phyloP scores from a whole-genome alignment of 129 eudicot genomes.

The Glebionis coronaria region DNA sequence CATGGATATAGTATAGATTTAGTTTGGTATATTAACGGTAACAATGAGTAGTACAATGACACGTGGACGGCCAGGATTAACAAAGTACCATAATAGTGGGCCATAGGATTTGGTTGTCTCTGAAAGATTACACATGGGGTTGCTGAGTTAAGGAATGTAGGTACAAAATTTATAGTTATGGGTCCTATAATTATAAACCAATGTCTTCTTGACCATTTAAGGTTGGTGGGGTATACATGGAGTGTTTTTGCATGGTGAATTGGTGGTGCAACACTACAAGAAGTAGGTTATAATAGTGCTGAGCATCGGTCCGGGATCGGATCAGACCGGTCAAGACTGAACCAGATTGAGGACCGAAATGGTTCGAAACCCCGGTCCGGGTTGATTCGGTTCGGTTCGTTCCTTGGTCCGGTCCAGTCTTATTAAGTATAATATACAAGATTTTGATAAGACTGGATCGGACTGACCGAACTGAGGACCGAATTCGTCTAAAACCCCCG shows the following conservation, averaged over 20 bases:
- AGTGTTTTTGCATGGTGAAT: background rate
- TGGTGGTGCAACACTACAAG: constrained; percentile 1
- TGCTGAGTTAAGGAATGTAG: constrained; percentile 13
- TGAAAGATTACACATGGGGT: constrained; percentile 50
- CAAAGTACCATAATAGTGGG: background rate
- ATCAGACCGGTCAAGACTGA: no score
- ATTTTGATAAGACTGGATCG: no score
- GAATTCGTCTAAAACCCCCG: no score
- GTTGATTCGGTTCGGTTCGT: no score
- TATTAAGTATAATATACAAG: no score
- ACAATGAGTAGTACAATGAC: constrained; percentile 16
- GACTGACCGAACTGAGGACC: no score
- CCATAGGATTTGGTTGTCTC: constrained; percentile 15
- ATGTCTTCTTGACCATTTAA: constrained; percentile 11
- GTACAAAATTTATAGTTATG: constrained; percentile 12
- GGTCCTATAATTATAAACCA: constrained; percentile 7
- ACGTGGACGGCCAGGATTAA: constrained; percentile 29
- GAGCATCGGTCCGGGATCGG: no score
- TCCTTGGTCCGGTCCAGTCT: no score
- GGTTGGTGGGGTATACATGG: constrained; percentile 1
- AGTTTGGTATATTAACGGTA: constrained; percentile 26
- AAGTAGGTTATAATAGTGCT: no score
- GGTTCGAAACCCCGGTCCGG: no score
- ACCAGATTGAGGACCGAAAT: no score
- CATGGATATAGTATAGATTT: constrained; percentile 9